Conservation (phyloP, 345 rosid species). For the Eutrema japonicum region DNA sequence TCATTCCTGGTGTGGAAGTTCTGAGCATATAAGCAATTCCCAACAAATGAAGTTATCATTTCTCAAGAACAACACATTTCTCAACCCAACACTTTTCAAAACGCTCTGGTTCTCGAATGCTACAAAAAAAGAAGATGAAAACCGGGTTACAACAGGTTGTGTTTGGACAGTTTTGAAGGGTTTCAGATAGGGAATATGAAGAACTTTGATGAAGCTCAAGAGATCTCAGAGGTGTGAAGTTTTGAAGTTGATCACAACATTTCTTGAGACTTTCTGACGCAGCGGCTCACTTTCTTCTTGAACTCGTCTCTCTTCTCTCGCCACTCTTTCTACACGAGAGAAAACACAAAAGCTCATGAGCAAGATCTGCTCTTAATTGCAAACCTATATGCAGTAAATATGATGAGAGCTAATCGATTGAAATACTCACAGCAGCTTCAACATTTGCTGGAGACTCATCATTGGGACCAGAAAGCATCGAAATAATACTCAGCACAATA, state of each 20-base stretch:
- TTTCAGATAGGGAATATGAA: slow-evolving; percentile 17
- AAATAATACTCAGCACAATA: slow-evolving; percentile 82
- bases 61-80: slow-evolving; percentile 37
- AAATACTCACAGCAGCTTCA: slow-evolving; percentile 80
- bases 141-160: slow-evolving; percentile 9
- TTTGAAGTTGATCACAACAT: slow-evolving; percentile 47
- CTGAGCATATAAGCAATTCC: slow-evolving; percentile 22
- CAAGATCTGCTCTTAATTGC: slow-evolving; percentile 5
- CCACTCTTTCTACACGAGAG: slow-evolving; percentile 67
- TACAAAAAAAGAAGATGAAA: slow-evolving; percentile 5
- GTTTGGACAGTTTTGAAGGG: slow-evolving; percentile 24
- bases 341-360: background rate
- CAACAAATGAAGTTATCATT: slow-evolving; percentile 17
- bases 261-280: slow-evolving; percentile 72
- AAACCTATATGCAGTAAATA: slow-evolving; percentile 1
- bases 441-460: slow-evolving; percentile 94
- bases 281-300: slow-evolving; percentile 73
- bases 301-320: slow-evolving; percentile 73
- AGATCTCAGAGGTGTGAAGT: slow-evolving; percentile 3
- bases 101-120: slow-evolving; percentile 14
- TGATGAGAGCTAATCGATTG: background rate
- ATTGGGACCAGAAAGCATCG: slow-evolving; percentile 89
- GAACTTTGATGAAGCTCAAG: slow-evolving; percentile 20
- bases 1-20: background rate
- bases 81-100: slow-evolving; percentile 35